Conservation (phyloP, 805 yeast species). For the Candida pseudofarinosa region DNA sequence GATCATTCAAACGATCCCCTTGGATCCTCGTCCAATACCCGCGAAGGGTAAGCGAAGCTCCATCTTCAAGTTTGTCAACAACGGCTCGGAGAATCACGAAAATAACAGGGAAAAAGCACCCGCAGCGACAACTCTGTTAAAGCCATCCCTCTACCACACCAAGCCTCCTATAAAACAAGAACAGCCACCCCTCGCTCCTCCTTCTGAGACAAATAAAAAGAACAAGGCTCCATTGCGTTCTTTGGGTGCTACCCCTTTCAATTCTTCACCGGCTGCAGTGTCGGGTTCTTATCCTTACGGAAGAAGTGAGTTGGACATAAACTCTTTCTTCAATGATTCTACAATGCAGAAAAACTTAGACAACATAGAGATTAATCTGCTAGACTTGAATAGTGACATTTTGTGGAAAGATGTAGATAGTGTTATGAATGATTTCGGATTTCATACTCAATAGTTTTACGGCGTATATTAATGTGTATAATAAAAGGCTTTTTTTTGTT, state of each 20-base stretch:
- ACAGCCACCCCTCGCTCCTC: neutral
- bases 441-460: conserved; percentile 48
- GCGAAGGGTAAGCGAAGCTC: conserved; percentile 31
- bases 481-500: neutral
- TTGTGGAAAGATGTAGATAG: conserved; percentile 82
- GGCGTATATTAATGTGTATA: neutral
- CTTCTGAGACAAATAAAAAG: neutral
- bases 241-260: neutral
- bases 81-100: conserved; percentile 18
- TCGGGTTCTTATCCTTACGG: neutral
- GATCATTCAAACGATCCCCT: conserved; percentile 72
- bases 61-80: conserved; percentile 35
- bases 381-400: conserved; percentile 49
- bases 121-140: neutral
- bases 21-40: conserved; percentile 77
- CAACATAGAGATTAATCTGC: conserved; percentile 35
- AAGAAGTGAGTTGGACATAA: neutral
- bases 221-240: neutral
- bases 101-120: neutral
- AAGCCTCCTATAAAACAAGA: neutral
- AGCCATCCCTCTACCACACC: neutral
- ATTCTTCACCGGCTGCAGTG: neutral
- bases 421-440: conserved; percentile 90
- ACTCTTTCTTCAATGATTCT: conserved; percentile 14
- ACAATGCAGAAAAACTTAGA: conserved; percentile 27